Conservation (phyloP, 768 basidiomycete genomes). For the Collybia mongolica region DNA sequence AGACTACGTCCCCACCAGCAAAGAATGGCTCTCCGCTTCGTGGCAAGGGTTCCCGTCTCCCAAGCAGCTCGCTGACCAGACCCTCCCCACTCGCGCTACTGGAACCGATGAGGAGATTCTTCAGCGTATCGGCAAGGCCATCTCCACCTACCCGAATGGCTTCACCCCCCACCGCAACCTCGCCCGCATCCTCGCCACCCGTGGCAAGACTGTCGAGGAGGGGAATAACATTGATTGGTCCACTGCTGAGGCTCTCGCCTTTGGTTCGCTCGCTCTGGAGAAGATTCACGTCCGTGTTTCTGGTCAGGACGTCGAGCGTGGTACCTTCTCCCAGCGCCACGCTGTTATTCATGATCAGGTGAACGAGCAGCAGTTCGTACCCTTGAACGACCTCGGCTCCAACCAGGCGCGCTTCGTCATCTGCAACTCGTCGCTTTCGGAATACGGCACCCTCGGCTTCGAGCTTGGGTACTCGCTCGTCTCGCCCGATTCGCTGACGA, state of each 20-base stretch:
- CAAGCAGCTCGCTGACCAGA: conserved; percentile 88
- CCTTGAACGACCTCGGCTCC: conserved; percentile 84
- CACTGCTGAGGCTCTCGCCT: conserved; percentile 96
- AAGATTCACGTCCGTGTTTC: conserved; percentile 93
- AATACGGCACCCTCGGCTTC: conserved; percentile 93
- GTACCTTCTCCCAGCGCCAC: conserved; percentile 98
- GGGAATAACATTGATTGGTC: conserved; percentile 96
- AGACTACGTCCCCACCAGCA: conserved; percentile 91
- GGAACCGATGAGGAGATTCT: conserved; percentile 77
- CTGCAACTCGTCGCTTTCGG: conserved; percentile 96
- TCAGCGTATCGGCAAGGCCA: conserved; percentile 80
- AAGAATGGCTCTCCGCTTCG: conserved; percentile 96
- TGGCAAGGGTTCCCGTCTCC: conserved; percentile 99
- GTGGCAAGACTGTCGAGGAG: conserved; percentile 91
- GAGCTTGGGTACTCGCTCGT: conserved; percentile 99
- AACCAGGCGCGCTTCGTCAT: conserved; percentile 92
- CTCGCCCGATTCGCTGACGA: conserved; percentile 86
- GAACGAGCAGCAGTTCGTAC: conserved; percentile 87
- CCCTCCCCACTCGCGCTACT: conserved; percentile 88
- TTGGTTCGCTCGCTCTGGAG: conserved; percentile 91
- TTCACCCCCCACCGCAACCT: conserved; percentile 93
- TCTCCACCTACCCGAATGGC: conserved; percentile 81
- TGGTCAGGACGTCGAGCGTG: conserved; percentile 98
- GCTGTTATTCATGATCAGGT: conserved; percentile 95
- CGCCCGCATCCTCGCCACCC: conserved; percentile 82